phyloP scores from a whole-genome alignment of 2,329 filamentous ascomycete genomes.

The Fusarium subtropicale region DNA sequence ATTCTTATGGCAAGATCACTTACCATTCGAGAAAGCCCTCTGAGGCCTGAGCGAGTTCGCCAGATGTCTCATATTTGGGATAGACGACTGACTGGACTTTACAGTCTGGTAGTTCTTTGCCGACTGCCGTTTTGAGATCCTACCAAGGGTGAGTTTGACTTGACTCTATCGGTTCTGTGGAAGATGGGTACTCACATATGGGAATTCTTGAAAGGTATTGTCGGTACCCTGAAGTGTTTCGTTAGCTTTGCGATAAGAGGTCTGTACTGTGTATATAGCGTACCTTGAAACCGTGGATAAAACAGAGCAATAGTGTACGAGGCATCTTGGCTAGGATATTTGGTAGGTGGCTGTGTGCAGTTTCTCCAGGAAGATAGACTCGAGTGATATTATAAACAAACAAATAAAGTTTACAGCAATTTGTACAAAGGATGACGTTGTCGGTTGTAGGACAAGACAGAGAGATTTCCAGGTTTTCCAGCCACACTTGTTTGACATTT shows the following conservation, averaged over 20 bases:
- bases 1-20: not conserved
- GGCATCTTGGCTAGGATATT: constrained; percentile 49
- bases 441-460: constrained; percentile 3
- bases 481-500: constrained; percentile 33
- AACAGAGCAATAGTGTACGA: constrained; percentile 74
- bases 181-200: constrained; percentile 54
- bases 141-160: constrained; percentile 25
- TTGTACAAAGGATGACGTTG: constrained; percentile 40
- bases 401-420: constrained; percentile 14
- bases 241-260: not conserved
- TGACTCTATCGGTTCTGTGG: no score
- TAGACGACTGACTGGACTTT: constrained; percentile 72
- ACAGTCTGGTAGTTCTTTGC: constrained; percentile 69
- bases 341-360: not conserved
- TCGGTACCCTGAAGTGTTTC: constrained; percentile 67
- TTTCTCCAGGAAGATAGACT: not conserved
- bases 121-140: constrained; percentile 69
- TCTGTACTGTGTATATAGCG: not conserved
- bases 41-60: constrained; percentile 68
- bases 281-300: constrained; percentile 78
- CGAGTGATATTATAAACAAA: constrained; percentile 15
- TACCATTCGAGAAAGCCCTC: constrained; percentile 62
- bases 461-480: constrained; percentile 44
- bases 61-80: constrained; percentile 78
- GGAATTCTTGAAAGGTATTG: constrained; percentile 76